Conservation (phyloP, 345 rosid genomes). For the Populus davidiana region DNA sequence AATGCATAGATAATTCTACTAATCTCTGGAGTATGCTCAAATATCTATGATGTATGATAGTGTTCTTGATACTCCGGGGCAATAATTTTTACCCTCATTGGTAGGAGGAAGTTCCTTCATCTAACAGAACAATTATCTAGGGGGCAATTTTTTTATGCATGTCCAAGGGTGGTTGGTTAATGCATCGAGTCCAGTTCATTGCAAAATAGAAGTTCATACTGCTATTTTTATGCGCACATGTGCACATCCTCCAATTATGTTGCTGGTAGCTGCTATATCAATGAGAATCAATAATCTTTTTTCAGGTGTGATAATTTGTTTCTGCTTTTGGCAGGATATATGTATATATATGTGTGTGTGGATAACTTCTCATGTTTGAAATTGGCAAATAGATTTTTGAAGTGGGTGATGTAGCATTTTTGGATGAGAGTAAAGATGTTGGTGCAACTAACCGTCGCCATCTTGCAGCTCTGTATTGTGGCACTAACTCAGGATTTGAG, state of each 20-base stretch:
- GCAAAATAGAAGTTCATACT: not conserved
- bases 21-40: not conserved
- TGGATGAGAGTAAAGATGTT: constrained; percentile 72
- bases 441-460: constrained; percentile 73
- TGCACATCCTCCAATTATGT: not conserved
- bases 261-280: not conserved
- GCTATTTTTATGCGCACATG: not conserved
- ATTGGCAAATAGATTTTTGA: constrained; percentile 62
- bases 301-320: not conserved
- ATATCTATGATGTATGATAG: not conserved
- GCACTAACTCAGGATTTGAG: constrained; percentile 96
- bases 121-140: not conserved
- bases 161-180: not conserved
- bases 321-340: not conserved
- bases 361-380: constrained; percentile 7
- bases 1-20: not conserved
- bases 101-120: not conserved
- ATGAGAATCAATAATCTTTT: not conserved
- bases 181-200: not conserved
- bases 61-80: not conserved
- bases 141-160: not conserved
- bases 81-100: not conserved
- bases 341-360: not conserved
- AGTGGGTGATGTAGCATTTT: constrained; percentile 61
- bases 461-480: constrained; percentile 78